Evolutionary conservation across 2,329 filamentous ascomycete genomes (phyloP).

Genomic region (Xylaria sp.): DNA sequence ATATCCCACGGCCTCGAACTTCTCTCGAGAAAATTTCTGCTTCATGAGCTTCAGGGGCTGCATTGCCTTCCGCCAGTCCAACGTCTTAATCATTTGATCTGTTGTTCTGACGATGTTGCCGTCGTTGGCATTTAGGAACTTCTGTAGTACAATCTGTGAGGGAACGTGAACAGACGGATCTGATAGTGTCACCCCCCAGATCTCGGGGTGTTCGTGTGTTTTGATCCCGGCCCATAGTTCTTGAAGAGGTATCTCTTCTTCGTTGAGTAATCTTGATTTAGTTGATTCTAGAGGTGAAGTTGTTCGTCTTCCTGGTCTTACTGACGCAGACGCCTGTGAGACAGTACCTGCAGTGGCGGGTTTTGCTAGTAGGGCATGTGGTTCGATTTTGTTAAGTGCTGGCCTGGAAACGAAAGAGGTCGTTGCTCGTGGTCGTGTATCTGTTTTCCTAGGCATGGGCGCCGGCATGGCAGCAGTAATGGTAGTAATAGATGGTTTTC

Average conservation of each 20-base stretch:
- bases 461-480: too few species aligned
- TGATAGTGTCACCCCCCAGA: conserved; percentile 76
- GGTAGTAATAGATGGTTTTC: too few species aligned
- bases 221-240: conserved; percentile 31
- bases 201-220: conserved; percentile 58
- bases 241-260: conserved; percentile 27
- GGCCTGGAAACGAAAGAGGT: too few species aligned
- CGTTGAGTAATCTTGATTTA: conserved; percentile 20
- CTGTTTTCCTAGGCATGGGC: too few species aligned
- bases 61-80: conserved; percentile 76
- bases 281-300: background rate
- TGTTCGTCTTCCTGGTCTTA: too few species aligned
- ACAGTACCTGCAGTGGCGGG: too few species aligned
- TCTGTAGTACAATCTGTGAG: conserved; percentile 80
- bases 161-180: conserved; percentile 55
- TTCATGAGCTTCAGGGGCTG: conserved; percentile 63
- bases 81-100: conserved; percentile 70
- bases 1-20: conserved; percentile 76
- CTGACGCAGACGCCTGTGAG: too few species aligned
- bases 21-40: conserved; percentile 58
- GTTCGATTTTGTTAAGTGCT: too few species aligned
- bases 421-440: too few species aligned
- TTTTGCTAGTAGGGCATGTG: too few species aligned
- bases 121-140: conserved; percentile 87
- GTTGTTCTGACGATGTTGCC: conserved; percentile 68